These are phyloP conservation scores for Ramichloridium luteum DNA, from an alignment of 2,329 filamentous ascomycete species.

Conservation along the genomic window DNA sequence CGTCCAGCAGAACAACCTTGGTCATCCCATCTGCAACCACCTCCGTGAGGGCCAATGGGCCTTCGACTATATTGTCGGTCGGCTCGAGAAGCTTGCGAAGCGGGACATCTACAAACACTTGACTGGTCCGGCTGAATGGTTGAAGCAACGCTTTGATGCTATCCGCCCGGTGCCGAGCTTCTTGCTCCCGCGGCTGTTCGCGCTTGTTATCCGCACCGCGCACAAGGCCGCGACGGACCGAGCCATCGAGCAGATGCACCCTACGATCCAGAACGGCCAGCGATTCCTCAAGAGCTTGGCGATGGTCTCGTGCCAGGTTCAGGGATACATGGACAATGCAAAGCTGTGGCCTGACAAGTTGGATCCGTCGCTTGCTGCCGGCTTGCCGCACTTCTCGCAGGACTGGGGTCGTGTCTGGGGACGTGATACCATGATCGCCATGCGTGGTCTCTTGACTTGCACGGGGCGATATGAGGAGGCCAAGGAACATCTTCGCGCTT, in stretches of 20 bases:
- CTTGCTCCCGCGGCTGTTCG: conserved; percentile 85
- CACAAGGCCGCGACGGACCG: conserved; percentile 74
- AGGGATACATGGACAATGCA: conserved; percentile 76
- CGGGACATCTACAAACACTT: conserved; percentile 50
- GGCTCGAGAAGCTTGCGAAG: conserved; percentile 57
- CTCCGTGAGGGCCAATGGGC: conserved; percentile 86
- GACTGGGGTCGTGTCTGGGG: conserved; percentile 97
- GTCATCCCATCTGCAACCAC: conserved; percentile 86
- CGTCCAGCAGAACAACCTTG: conserved; percentile 78
- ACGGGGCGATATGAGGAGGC: conserved; percentile 83
- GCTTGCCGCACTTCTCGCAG: conserved; percentile 83
- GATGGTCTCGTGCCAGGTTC: conserved; percentile 85
- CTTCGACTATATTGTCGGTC: conserved; percentile 70
- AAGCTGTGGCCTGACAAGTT: conserved; percentile 78
- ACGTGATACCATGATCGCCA: conserved; percentile 89
- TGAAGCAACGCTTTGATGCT: conserved; percentile 73
- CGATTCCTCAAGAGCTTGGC: conserved; percentile 79
- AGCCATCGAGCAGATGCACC: conserved; percentile 65
- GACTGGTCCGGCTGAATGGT: conserved; percentile 58
- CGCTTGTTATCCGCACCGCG: conserved; percentile 72
- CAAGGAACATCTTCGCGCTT: conserved; percentile 85
- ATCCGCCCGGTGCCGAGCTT: conserved; percentile 79
- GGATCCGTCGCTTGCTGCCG: conserved; percentile 80
- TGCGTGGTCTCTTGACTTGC: conserved; percentile 80
- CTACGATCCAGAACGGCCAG: conserved; percentile 67